Conservation (phyloP, 176 grass and related monocot species). For the Aegilops bicornis region DNA sequence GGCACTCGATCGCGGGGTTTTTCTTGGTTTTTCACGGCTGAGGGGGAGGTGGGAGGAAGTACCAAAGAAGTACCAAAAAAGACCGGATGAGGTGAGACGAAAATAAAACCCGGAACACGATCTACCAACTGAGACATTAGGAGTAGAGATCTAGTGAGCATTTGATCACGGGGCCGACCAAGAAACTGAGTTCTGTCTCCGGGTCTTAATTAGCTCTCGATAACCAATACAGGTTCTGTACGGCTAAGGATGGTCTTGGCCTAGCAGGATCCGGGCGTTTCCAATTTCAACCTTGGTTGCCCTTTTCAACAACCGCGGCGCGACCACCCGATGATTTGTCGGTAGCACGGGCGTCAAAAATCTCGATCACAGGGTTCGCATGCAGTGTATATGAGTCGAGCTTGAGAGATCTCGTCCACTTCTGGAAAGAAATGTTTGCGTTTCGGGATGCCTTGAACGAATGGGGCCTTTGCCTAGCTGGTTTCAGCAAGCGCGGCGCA, state of each 20-base stretch:
- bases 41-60: too few species aligned
- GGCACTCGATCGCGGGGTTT: too few species aligned
- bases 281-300: not conserved
- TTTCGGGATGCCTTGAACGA: not conserved
- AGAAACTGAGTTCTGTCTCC: not conserved
- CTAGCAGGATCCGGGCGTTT: not conserved
- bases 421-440: not conserved
- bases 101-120: too few species aligned
- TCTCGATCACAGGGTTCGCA: not conserved
- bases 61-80: too few species aligned
- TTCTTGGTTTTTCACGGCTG: too few species aligned
- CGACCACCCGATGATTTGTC: not conserved
- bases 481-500: not conserved
- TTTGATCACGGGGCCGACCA: not conserved
- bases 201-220: too few species aligned
- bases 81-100: too few species aligned
- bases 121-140: too few species aligned
- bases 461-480: not conserved
- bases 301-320: not conserved
- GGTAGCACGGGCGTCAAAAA: not conserved
- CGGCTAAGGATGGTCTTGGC: too few species aligned
- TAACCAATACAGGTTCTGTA: too few species aligned
- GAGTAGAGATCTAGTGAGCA: too few species aligned
- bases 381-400: not conserved
- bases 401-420: not conserved